Conservation (phyloP, 768 basidiomycete species). For the Russula sp. region DNA sequence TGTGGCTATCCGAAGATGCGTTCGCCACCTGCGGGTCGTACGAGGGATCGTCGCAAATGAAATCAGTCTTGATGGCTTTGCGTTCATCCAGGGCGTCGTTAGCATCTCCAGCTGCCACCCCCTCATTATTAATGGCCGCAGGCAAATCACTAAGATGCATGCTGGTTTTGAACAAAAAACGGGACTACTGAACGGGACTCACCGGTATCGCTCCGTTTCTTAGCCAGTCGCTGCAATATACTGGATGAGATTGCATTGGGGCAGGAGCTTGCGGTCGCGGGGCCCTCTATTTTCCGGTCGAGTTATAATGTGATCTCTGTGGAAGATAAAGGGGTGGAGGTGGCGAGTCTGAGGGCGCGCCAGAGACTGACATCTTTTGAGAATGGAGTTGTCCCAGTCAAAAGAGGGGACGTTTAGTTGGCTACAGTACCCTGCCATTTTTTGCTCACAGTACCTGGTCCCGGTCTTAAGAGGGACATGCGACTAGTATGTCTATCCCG, state of each 20-base stretch:
- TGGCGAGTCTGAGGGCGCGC: background rate
- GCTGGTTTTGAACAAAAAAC: background rate
- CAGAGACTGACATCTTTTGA: background rate
- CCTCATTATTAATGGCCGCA: too few relatives aligned
- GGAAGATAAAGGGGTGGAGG: background rate
- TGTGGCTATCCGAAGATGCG: constrained; percentile 32
- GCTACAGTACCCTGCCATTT: background rate
- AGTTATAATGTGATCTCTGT: background rate
- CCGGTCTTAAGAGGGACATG: background rate
- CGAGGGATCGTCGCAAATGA: too few relatives aligned
- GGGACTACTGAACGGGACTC: constrained; percentile 28
- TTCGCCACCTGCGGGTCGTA: too few relatives aligned
- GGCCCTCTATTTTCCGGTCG: background rate
- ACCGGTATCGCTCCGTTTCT: constrained; percentile 73
- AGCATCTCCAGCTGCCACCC: constrained; percentile 42
- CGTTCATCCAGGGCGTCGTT: constrained; percentile 45
- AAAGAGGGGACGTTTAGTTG: background rate
- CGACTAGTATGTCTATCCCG: background rate
- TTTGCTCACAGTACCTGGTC: background rate
- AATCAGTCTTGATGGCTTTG: too few relatives aligned
- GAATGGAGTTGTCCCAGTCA: background rate
- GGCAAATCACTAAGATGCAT: too few relatives aligned
- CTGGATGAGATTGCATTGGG: background rate
- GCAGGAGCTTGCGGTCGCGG: background rate
- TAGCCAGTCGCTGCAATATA: constrained; percentile 34